These are phyloP conservation scores for Amanita jacksonii DNA, from an alignment of 768 basidiomycete species.

Conservation along the genomic window DNA sequence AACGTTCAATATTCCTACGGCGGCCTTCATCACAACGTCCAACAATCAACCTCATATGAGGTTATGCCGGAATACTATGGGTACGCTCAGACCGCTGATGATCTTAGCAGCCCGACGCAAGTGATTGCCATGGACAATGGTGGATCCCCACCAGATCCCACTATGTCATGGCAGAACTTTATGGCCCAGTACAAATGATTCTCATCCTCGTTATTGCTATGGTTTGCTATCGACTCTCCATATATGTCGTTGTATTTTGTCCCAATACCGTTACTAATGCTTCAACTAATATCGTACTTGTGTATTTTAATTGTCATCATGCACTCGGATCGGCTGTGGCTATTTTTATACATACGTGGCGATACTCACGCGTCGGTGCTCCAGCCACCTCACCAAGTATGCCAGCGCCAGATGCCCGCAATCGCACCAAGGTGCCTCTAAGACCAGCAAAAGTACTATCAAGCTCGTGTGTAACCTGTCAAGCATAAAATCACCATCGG, in stretches of 20 bases:
- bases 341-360: no score
- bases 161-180: conserved; percentile 40
- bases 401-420: conserved; percentile 60
- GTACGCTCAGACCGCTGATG: conserved; percentile 17
- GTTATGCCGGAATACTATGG: conserved; percentile 23
- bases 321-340: background rate
- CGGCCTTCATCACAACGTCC: conserved; percentile 10
- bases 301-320: conserved; percentile 1
- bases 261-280: no score
- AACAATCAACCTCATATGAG: background rate
- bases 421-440: conserved; percentile 53
- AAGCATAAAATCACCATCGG: background rate
- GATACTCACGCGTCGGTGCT: conserved; percentile 3
- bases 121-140: conserved; percentile 19
- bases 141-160: conserved; percentile 27
- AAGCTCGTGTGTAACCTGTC: conserved; percentile 35
- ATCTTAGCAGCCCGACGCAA: conserved; percentile 12
- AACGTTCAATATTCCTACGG: conserved; percentile 6
- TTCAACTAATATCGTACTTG: no score
- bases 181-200: conserved; percentile 33
- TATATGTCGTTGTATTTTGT: background rate
- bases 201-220: background rate
- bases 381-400: conserved; percentile 25
- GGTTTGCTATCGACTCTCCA: background rate
- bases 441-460: conserved; percentile 46